These are phyloP conservation scores for Hypoxylon sp. DNA, from an alignment of 2,329 filamentous ascomycete species.

Conservation along the genomic window DNA sequence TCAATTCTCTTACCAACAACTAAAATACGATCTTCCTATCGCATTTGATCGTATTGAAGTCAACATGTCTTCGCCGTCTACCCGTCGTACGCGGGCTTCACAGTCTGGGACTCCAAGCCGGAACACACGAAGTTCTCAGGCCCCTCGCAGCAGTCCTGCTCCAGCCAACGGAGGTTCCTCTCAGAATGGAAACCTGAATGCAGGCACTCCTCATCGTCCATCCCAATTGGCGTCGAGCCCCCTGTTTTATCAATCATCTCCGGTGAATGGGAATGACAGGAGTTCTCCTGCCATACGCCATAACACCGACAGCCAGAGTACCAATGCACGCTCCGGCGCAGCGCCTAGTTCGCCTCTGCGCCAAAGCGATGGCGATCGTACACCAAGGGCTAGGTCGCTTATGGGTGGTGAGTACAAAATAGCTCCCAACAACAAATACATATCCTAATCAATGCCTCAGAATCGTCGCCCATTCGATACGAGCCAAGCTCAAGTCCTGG, in stretches of 20 bases:
- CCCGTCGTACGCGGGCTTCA: conserved; percentile 69
- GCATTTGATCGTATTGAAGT: conserved; percentile 27
- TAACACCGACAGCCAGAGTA: conserved; percentile 71
- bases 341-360: conserved; percentile 72
- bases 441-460: conserved; percentile 61
- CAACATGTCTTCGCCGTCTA: conserved; percentile 74
- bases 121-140: conserved; percentile 67
- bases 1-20: conserved; percentile 20
- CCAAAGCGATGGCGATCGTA: conserved; percentile 75
- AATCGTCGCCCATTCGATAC: conserved; percentile 93
- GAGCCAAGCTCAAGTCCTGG: conserved; percentile 90
- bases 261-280: conserved; percentile 56
- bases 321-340: conserved; percentile 54
- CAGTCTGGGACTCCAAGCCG: conserved; percentile 69
- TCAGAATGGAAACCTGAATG: conserved; percentile 48
- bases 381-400: conserved; percentile 75
- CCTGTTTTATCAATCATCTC: conserved; percentile 77
- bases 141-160: conserved; percentile 65
- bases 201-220: conserved; percentile 62
- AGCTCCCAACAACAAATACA: conserved; percentile 14
- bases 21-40: conserved; percentile 15
- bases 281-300: conserved; percentile 69
- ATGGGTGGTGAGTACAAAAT: conserved; percentile 70
- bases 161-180: conserved; percentile 39
- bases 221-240: conserved; percentile 81